phyloP scores from a whole-genome alignment of 345 rosid species.

The Angophora floribunda region DNA sequence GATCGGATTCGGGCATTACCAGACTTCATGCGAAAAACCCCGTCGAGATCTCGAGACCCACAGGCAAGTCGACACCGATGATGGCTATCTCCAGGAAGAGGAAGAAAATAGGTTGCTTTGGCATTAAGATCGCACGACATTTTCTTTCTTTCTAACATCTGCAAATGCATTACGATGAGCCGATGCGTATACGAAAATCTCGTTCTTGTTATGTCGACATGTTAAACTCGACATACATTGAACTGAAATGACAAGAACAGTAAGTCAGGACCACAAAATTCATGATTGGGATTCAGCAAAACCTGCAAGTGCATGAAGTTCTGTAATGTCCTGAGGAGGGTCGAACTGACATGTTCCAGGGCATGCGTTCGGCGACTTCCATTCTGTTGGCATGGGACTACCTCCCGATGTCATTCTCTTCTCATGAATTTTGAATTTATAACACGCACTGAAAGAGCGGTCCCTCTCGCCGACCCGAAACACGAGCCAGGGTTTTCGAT shows the following conservation, averaged over 20 bases:
- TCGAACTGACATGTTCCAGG: not conserved
- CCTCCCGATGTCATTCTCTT: not conserved
- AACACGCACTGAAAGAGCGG: not conserved
- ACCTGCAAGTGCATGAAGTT: not conserved
- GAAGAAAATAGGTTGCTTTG: no score
- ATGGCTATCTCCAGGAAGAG: no score
- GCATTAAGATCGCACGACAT: no score
- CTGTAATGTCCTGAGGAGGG: not conserved
- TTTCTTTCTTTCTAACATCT: no score
- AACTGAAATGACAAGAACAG: not conserved
- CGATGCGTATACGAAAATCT: not conserved
- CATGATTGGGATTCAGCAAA: not conserved
- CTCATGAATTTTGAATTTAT: not conserved
- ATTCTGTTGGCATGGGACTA: not conserved
- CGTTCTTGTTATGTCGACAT: not conserved
- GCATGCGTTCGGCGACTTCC: not conserved
- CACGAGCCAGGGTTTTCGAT: not conserved
- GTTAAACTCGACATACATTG: not conserved
- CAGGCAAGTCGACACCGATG: no score
- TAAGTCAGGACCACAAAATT: not conserved
- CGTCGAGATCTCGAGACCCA: no score
- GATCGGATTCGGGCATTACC: no score
- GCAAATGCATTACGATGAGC: not conserved
- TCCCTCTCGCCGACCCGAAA: not conserved
- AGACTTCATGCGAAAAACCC: no score